These are phyloP conservation scores for Metschnikowia cubensis DNA, from an alignment of 805 yeast genomes.

Conservation along the genomic window DNA sequence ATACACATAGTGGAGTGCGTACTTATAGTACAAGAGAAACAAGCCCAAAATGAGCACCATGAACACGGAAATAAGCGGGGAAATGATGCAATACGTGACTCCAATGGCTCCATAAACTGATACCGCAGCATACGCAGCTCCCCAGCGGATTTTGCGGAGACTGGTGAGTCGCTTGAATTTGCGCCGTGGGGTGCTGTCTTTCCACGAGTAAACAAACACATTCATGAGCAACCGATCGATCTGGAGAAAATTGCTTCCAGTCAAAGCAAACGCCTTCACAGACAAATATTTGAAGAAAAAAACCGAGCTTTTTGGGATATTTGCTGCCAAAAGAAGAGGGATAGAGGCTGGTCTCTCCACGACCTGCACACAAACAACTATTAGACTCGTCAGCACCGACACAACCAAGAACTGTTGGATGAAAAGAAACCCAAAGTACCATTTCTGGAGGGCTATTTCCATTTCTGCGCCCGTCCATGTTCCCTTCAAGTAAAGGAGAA, in stretches of 20 bases:
- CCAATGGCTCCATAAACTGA: conserved; percentile 79
- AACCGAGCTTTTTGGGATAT: conserved; percentile 81
- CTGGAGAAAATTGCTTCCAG: conserved; percentile 69
- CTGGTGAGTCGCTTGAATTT: conserved; percentile 42
- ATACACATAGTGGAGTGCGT: conserved; percentile 57
- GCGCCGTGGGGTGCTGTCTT: conserved; percentile 61
- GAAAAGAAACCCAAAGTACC: conserved; percentile 76
- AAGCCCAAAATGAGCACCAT: conserved; percentile 51
- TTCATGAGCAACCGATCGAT: conserved; percentile 46
- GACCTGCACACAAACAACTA: conserved; percentile 57
- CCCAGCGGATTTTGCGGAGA: conserved; percentile 62
- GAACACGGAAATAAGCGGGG: conserved; percentile 71
- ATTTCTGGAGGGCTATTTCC: conserved; percentile 68
- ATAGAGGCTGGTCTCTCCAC: conserved; percentile 68
- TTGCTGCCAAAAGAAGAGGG: conserved; percentile 67
- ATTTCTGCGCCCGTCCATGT: conserved; percentile 56
- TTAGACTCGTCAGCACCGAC: conserved; percentile 75
- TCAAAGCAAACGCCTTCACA: conserved; percentile 69
- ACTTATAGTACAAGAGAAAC: conserved; percentile 64
- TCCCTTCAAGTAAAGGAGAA: conserved; percentile 53
- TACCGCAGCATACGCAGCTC: conserved; percentile 69
- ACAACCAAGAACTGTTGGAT: conserved; percentile 83
- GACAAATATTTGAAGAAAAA: conserved; percentile 78
- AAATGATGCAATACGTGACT: conserved; percentile 69
- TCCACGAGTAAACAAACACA: conserved; percentile 29